A percentile compares a stretch with the other conserved stretches of the same genome.
Conservation (phyloP, 1,139 yeast species). For the Saccharomycopsis hybrid region DNA sequence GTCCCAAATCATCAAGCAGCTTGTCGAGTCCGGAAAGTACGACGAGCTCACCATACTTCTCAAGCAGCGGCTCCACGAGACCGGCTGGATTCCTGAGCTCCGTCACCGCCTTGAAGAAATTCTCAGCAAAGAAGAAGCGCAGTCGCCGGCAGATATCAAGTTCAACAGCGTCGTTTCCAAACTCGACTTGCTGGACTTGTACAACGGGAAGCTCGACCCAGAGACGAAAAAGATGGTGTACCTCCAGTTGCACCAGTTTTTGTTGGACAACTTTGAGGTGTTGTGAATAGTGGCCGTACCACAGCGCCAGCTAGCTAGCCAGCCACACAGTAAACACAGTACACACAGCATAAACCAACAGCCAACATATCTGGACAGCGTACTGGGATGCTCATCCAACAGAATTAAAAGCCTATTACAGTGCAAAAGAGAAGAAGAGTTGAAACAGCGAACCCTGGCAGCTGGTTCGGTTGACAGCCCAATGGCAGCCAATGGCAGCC, state of each 20-base stretch:
- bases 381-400: too few species aligned
- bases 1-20: slow-evolving; percentile 49
- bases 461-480: too few species aligned
- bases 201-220: slow-evolving; percentile 15
- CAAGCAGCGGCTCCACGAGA: slow-evolving; percentile 58
- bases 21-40: slow-evolving; percentile 75
- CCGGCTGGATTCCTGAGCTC: slow-evolving; percentile 85
- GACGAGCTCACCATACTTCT: slow-evolving; percentile 59
- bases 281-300: not conserved
- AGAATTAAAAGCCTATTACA: too few species aligned
- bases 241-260: slow-evolving; percentile 10
- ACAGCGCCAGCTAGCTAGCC: too few species aligned
- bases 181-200: slow-evolving; percentile 17
- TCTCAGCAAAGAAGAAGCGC: slow-evolving; percentile 1
- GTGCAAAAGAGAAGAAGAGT: too few species aligned
- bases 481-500: too few species aligned
- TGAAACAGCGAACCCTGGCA: too few species aligned
- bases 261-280: slow-evolving; percentile 18
- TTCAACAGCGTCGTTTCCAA: slow-evolving; percentile 14
- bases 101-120: slow-evolving; percentile 25
- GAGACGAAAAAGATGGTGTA: slow-evolving; percentile 8
- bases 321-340: too few species aligned
- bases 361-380: too few species aligned
- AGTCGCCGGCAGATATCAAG: slow-evolving; percentile 21
- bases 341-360: too few species aligned